Base-by-base conservation (phyloP, 768 basidiomycete species). In the Coprinellus micaceus region DNA sequence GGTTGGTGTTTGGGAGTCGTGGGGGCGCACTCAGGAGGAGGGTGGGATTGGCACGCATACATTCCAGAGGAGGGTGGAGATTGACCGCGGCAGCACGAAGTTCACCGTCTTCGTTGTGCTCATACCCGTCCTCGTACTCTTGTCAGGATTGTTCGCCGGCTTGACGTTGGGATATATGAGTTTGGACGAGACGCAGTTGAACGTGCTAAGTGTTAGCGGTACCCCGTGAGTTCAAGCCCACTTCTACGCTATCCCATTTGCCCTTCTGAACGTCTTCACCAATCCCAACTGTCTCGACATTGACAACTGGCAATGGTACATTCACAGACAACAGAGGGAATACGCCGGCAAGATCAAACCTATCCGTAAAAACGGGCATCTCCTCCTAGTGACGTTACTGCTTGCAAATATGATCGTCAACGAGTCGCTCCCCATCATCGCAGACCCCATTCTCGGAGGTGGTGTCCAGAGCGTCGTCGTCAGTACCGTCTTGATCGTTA, bases 391-490 rank as follows among this genome's bases (percentile, higher is more conserved):
- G 54, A 91, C 90, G 0, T 82, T 92, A 37, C 80, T 93, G 10
- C 73, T 94, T 28, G 86, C 88, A 30, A 94, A 95, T 71, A 94
- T 95, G 93, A 90, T 94, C 55, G 87, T 88, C 64, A 94, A 94
- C 67, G 92, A 94, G 72, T 79, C 89, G 0, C 82, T 94, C 4
- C 93, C 94, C 33, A 80, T 94, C 60, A 91, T 95, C 57, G 79
- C 88, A 11, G 89, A 91, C 66, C 82, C 83, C 3, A 76, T 93
- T 36, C 78, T 96, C 2, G 91, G 91, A 24, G 90, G 91, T 15
- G 90, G 91, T 13, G 73, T 85, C 13, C 82, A 79, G 64, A 85
- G 88, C 52, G 91, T 94, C 56, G 78, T 91, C 56, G 85, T 86
- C 56, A 90, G 88, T 64, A 94, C 92, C 0, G 85, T 87, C 26